phyloP scores from a whole-genome alignment of 2,329 filamentous ascomycete species.

The Curvularia sp. region DNA sequence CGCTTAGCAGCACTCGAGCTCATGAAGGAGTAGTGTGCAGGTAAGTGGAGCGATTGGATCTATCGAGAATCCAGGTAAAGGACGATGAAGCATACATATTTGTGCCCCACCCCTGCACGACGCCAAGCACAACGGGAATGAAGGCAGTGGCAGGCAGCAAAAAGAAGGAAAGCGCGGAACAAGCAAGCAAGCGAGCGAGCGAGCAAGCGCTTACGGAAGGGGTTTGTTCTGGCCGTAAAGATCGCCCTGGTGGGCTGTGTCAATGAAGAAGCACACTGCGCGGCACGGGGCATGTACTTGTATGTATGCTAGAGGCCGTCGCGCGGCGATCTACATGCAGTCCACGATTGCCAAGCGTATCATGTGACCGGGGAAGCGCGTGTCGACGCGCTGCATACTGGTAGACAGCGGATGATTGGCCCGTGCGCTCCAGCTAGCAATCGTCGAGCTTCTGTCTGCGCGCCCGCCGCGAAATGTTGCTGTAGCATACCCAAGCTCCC shows the following conservation, averaged over 20 bases:
- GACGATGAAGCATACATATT: background rate
- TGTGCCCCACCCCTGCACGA: background rate
- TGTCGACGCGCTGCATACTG: background rate
- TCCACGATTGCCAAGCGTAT: no score
- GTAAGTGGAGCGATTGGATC: background rate
- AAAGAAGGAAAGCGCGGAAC: background rate
- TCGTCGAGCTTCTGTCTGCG: constrained; percentile 23
- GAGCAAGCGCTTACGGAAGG: background rate
- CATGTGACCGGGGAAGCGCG: background rate
- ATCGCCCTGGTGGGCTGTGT: background rate
- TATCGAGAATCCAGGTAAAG: background rate
- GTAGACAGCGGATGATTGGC: background rate
- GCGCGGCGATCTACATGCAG: background rate
- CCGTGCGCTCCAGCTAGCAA: constrained; percentile 11
- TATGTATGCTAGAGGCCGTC: background rate
- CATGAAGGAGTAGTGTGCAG: constrained; percentile 12
- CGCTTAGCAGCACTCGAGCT: constrained; percentile 24
- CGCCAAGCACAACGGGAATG: background rate
- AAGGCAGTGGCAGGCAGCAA: background rate
- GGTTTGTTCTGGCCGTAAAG: background rate
- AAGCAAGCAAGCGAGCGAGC: background rate
- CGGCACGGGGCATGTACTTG: background rate
- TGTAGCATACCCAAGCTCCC: constrained; percentile 14
- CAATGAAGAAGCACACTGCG: background rate
- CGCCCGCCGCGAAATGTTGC: constrained; percentile 29